Conservation (phyloP, 768 basidiomycete species). For the Russula vinacea region DNA sequence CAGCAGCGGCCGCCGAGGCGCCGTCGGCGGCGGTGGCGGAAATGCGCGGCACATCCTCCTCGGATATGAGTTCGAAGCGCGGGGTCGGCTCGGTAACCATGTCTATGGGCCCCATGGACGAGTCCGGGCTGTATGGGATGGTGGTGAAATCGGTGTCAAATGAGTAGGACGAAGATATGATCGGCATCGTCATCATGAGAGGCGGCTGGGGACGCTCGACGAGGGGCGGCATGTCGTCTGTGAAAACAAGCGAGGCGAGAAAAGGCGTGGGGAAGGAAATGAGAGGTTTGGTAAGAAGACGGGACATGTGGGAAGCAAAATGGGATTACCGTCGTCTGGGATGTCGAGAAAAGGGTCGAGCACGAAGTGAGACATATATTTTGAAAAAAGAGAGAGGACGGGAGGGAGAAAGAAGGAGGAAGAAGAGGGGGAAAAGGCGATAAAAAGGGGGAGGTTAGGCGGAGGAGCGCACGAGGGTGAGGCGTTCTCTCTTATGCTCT, state of each 20-base stretch:
- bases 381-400: not conserved
- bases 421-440: not conserved
- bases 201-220: constrained; percentile 50
- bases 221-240: constrained; percentile 41
- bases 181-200: constrained; percentile 39
- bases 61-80: constrained; percentile 35
- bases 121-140: constrained; percentile 42
- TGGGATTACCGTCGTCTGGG: constrained; percentile 23
- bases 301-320: not conserved
- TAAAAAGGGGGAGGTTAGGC: constrained; percentile 27
- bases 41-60: constrained; percentile 29
- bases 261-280: not conserved
- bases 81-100: constrained; percentile 37
- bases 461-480: constrained; percentile 25
- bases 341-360: constrained; percentile 15
- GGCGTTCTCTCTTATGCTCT: constrained; percentile 27
- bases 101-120: constrained; percentile 1
- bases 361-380: constrained; percentile 25
- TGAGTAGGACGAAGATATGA: constrained; percentile 48
- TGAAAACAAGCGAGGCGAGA: not conserved
- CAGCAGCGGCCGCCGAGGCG: not conserved
- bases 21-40: constrained; percentile 33
- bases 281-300: not conserved
- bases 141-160: constrained; percentile 61
- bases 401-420: constrained; percentile 11